Evolutionary conservation across 2,329 filamentous ascomycete species (phyloP).

Genomic region (Pseudopyricularia javanii): DNA sequence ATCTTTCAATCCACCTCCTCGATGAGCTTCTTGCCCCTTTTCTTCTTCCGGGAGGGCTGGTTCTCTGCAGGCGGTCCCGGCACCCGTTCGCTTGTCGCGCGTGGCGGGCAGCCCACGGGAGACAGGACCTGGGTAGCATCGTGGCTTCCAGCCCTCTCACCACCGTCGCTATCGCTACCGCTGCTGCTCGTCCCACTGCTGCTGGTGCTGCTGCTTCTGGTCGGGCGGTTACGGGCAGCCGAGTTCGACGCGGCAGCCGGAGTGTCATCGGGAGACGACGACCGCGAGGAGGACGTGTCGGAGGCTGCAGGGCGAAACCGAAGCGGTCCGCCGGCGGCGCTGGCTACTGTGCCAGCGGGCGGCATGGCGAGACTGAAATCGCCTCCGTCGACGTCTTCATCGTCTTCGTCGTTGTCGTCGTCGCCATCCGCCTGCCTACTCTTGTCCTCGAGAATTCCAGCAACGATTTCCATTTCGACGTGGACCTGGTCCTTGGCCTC

Average conservation of each 20-base stretch:
- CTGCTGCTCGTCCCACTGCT: not conserved
- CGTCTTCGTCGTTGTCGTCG: not conserved
- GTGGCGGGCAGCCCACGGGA: not conserved
- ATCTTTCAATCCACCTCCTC: conserved; percentile 8
- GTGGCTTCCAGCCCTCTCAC: not conserved
- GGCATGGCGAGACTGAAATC: conserved; percentile 2
- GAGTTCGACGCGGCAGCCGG: not conserved
- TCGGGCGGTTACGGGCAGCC: not conserved
- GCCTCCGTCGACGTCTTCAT: not conserved
- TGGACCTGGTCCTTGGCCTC: conserved; percentile 8
- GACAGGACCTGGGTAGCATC: not conserved
- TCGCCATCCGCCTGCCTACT: not conserved
- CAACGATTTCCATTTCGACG: conserved; percentile 11
- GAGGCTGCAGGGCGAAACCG: not conserved
- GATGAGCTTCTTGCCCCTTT: conserved; percentile 2
- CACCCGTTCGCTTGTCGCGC: not conserved
- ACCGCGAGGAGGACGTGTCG: not conserved
- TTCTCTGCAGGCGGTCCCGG: not conserved
- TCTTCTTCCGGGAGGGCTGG: not conserved
- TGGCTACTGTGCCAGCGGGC: not conserved
- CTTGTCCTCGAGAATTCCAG: conserved; percentile 10
- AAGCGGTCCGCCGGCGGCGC: not conserved
- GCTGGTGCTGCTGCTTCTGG: conserved; percentile 3
- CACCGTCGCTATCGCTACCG: not conserved
- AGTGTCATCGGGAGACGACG: not conserved